A percentile compares a stretch with the other conserved stretches of the same genome.
Conservation (phyloP, 2,329 filamentous ascomycete species). For the Parastagonospora nodorum region DNA sequence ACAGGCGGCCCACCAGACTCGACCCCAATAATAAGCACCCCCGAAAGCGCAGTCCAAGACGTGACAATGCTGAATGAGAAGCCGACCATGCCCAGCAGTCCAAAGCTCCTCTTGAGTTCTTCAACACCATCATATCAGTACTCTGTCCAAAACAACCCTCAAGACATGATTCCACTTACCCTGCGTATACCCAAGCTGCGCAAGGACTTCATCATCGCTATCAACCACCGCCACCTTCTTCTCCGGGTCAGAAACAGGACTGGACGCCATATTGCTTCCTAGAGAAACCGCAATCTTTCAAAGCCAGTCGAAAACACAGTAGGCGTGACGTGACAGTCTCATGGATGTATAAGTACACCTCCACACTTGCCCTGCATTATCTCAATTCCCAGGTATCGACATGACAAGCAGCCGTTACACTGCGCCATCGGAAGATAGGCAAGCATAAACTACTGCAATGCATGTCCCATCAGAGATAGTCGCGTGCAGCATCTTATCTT, state of each 20-base stretch:
- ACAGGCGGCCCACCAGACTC: constrained; percentile 62
- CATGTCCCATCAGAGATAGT: no score
- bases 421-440: no score
- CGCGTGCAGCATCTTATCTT: no score
- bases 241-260: constrained; percentile 17
- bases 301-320: no score
- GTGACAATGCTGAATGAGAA: constrained; percentile 65
- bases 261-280: constrained; percentile 12
- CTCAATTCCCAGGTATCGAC: no score
- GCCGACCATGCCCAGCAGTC: constrained; percentile 62
- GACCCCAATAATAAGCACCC: constrained; percentile 62
- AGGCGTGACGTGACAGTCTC: no score
- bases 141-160: neutral
- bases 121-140: neutral
- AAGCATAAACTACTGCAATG: no score
- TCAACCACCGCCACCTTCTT: constrained; percentile 33
- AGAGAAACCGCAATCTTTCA: no score
- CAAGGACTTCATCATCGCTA: constrained; percentile 48
- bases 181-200: constrained; percentile 49
- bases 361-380: no score
- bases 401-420: no score
- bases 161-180: constrained; percentile 17
- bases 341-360: no score
- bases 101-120: constrained; percentile 64
- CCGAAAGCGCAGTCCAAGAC: constrained; percentile 62